Evolutionary conservation across 257 asterid genomes (phyloP).

Genomic region (Lithospermum erythrorhizon): DNA sequence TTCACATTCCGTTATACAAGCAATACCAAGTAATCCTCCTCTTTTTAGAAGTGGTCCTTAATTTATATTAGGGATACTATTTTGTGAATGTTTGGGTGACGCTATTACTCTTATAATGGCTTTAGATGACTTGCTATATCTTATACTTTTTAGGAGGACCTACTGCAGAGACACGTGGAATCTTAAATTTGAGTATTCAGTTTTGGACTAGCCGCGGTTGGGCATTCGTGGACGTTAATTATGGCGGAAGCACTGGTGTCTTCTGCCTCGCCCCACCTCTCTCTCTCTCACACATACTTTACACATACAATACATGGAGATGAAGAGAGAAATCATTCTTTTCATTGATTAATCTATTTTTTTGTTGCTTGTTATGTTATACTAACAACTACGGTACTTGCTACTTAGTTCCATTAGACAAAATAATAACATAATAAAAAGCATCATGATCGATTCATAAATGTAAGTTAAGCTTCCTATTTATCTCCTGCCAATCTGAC

Average conservation of each 20-base stretch:
- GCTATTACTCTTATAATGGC: not conserved
- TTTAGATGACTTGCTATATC: not conserved
- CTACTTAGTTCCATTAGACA: no score
- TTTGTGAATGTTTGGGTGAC: not conserved
- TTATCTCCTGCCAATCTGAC: slow-evolving; percentile 4
- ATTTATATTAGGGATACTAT: no score
- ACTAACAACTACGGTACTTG: no score
- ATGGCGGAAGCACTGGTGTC: slow-evolving; percentile 94
- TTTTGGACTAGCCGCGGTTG: slow-evolving; percentile 99
- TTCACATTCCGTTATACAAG: no score
- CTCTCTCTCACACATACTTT: no score
- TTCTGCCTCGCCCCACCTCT: no score
- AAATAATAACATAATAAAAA: no score
- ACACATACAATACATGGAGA: not conserved
- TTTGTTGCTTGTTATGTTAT: no score
- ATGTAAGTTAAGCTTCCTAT: not conserved
- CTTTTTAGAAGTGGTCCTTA: no score
- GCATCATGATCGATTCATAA: not conserved
- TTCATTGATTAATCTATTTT: no score
- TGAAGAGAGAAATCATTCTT: no score
- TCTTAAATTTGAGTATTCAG: slow-evolving; percentile 66
- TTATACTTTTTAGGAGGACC: slow-evolving; percentile 64
- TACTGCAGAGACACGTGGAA: slow-evolving; percentile 84
- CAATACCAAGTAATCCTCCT: no score
- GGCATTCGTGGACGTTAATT: slow-evolving; percentile 97